Base-by-base conservation (phyloP, 306 rosid species). In the Sicyos edulis region DNA sequence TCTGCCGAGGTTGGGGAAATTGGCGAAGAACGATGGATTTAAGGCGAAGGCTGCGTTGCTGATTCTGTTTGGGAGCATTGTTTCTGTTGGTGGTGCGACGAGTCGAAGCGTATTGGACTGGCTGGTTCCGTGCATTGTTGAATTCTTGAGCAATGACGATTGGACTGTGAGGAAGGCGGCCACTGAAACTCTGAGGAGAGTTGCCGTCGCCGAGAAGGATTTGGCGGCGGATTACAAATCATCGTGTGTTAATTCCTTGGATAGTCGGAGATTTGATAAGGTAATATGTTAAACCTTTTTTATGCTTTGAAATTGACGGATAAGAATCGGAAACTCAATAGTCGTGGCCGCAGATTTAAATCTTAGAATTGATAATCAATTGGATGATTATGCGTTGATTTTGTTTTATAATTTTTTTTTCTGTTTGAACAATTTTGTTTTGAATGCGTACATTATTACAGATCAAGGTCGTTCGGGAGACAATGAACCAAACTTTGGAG, bases 91-190 rank as follows among this genome's bases (percentile, higher is more conserved):
- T 15, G 97, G 96, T 47, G 95, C 91, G 34, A 80, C 91, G 75
- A 89, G 85, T 73, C 81, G 84, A 4, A 84, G 81, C 32, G 66
- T 82, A 21, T 49, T 95, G 89, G 91, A 83, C 69, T 95, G 97
- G 97, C 79, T 91, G 50, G 92, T 91, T 56, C 99, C 97, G 13
- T 83, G 85, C 54, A 81, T 86, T 16, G 78, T 87, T 4, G 97
- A 84, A 84, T 91, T 87, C 24, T 81, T 95, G 49, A 66, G 87
- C 26, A 82, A 74, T 54, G 97, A 91, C 60, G 99, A 95, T 77
- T 95, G 99, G 99, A 83, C 87, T 16, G 95, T 88, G 77, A 89
- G 99, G 79, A 95, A 91, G 74, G 96, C 95, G 6, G 84, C 97
- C 7, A 87, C 96, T 10, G 99, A 95, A 80, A 90, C 92, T 4